Evolutionary conservation across 75 land plant species (phyloP).

Genomic region (Cryptomeria japonica): DNA sequence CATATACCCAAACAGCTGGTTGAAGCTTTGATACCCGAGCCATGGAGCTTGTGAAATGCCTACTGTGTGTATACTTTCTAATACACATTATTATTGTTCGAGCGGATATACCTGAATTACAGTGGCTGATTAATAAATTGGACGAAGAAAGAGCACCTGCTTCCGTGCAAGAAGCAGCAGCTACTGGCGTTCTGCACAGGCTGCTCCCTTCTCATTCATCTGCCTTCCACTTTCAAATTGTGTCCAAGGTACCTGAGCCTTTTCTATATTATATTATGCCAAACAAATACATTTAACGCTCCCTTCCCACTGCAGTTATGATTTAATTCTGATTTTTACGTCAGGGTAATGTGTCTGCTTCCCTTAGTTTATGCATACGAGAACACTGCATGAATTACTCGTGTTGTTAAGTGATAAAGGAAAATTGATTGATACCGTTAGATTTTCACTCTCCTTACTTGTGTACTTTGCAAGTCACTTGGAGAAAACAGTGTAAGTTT

Average conservation of each 20-base stretch:
- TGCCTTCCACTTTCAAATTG: slow-evolving; percentile 56
- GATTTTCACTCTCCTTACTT: too few species aligned
- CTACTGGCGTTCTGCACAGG: slow-evolving; percentile 50
- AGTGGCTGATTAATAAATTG: slow-evolving; percentile 22
- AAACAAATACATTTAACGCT: not conserved
- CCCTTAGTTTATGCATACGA: not conserved
- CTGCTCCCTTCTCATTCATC: slow-evolving; percentile 65
- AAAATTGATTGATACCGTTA: too few species aligned
- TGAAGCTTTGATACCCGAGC: not conserved
- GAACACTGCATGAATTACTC: not conserved
- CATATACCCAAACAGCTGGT: not conserved
- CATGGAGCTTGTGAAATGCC: not conserved
- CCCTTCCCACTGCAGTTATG: not conserved
- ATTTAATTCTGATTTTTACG: not conserved
- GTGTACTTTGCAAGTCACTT: too few species aligned
- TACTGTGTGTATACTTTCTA: not conserved
- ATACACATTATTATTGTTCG: not conserved
- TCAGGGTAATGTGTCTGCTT: not conserved
- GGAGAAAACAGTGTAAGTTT: too few species aligned
- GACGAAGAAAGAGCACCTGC: slow-evolving; percentile 41
- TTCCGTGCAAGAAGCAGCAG: slow-evolving; percentile 63
- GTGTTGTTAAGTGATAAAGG: too few species aligned
- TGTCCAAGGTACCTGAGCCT: slow-evolving; percentile 29
- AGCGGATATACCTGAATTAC: not conserved
- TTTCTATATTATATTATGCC: not conserved